A percentile compares a stretch with the other conserved stretches of the same genome.
Evolutionary conservation across 768 basidiomycete species (phyloP).

Genomic region (Lentinula sp.): DNA sequence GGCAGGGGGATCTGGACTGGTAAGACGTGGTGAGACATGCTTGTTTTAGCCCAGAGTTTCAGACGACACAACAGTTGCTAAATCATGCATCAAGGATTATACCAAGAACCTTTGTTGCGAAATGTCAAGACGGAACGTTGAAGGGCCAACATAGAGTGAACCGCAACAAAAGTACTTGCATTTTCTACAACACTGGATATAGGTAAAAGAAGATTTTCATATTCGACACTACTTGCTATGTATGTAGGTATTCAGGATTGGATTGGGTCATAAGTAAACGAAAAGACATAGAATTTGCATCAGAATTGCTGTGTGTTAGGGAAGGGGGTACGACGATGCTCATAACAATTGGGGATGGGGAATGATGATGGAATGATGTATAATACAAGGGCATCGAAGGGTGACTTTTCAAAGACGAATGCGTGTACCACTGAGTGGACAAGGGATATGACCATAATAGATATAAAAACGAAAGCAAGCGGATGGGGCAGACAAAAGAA

Average conservation of each 20-base stretch:
- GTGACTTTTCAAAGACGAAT: background rate
- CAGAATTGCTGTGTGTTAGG: background rate
- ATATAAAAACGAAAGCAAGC: background rate
- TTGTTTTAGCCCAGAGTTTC: no score
- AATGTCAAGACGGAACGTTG: background rate
- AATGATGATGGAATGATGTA: background rate
- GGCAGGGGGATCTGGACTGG: no score
- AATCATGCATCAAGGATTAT: no score
- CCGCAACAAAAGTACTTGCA: no score
- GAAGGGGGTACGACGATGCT: slow-evolving; percentile 16
- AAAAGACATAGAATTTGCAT: background rate
- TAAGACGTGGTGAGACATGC: no score
- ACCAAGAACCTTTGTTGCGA: no score
- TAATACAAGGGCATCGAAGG: slow-evolving; percentile 3
- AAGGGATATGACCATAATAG: background rate
- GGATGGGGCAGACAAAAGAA: background rate
- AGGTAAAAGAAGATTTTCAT: no score
- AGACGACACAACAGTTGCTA: no score
- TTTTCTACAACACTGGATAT: no score
- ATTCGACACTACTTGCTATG: background rate
- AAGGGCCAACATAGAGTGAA: no score
- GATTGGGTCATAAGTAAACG: background rate
- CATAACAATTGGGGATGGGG: slow-evolving; percentile 14
- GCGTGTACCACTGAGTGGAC: background rate
- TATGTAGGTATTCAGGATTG: background rate